Evolutionary conservation across 2,329 filamentous ascomycete species (phyloP), one percentile per base, ranked within the genome.

Genomic region (Diplodia seriata): DNA sequence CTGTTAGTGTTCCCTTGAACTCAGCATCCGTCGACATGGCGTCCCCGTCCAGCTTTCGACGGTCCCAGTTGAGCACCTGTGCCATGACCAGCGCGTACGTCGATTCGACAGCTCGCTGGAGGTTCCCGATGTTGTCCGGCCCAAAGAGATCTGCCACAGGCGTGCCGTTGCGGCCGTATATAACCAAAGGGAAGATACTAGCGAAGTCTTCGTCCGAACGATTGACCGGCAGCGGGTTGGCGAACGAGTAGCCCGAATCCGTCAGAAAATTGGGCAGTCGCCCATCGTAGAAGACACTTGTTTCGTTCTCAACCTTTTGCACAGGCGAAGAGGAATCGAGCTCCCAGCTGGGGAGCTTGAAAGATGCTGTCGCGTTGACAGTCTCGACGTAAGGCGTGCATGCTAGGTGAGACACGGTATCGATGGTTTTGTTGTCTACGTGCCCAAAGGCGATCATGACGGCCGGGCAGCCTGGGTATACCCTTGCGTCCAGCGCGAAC

Each of bases 341-440:
- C 31, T 33, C 31, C 31, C 31, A 64, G n/a, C 9, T 31, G 29
- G 59, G 47, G 12, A 64, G 59, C 29, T 4, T 15, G 49, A 63
- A 7, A 4, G 26, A 5, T 2, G 36, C 59, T 9, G 23, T 26
- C 15, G 26, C 59, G 8, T 23, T n/a, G 11, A 64, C 47, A 6
- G 3, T 26, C 43, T 64, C 59, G 33, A 53, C 26, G 59, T 64
- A 64, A 12, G 59, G 59, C 18, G 11, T 4, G 59, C 59, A 64
- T 1, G 47, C n/a, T 4, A 64, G 26, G 4, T 43, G 31, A 18
- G 59, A 53, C 2, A 8, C n/a, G 14, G 36, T 6, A 1, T 14
- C 40, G 14, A 53, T 18, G 7, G 11, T 23, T 11, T 18, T 18
- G 18, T 36, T 20, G 8, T n/a, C 59, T 3, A 53, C 59, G 29